Evolutionary conservation across 1,284 basidiomycete species (phyloP).

Genomic region (Pyrrhoderma noxium): DNA sequence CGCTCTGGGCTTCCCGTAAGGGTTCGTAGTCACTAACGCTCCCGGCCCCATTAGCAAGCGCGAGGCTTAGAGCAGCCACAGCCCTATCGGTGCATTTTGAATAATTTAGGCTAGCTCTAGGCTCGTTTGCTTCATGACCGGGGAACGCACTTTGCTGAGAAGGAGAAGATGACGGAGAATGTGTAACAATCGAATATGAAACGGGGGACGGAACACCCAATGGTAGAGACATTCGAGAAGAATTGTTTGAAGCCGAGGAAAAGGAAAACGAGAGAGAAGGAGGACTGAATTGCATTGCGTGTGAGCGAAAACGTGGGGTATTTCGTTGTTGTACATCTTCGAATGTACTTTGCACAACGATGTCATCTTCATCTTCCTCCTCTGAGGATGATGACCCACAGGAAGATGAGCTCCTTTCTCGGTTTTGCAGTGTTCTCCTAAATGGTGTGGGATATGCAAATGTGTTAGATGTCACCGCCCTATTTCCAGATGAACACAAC

Average conservation of each 20-base stretch:
- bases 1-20: conserved; percentile 37
- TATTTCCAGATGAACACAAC: conserved; percentile 29
- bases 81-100: conserved; percentile 25
- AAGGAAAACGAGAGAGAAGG: conserved; percentile 21
- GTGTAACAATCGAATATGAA: background rate
- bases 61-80: conserved; percentile 54
- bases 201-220: background rate
- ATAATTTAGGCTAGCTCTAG: too few relatives aligned
- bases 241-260: conserved; percentile 19
- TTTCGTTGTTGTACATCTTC: background rate
- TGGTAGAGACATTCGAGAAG: conserved; percentile 21
- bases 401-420: conserved; percentile 11
- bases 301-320: conserved; percentile 2
- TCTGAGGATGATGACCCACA: conserved; percentile 5
- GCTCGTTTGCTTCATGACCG: background rate
- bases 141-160: background rate
- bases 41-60: conserved; percentile 63
- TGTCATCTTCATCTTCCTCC: conserved; percentile 13
- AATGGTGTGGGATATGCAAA: conserved; percentile 8
- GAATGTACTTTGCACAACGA: background rate
- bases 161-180: conserved; percentile 2
- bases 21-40: conserved; percentile 56
- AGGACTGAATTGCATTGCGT: conserved; percentile 1
- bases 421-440: conserved; percentile 4
- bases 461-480: conserved; percentile 25